Base-by-base conservation (phyloP, 2,329 filamentous ascomycete species). In the Coleophoma cylindrospora region DNA sequence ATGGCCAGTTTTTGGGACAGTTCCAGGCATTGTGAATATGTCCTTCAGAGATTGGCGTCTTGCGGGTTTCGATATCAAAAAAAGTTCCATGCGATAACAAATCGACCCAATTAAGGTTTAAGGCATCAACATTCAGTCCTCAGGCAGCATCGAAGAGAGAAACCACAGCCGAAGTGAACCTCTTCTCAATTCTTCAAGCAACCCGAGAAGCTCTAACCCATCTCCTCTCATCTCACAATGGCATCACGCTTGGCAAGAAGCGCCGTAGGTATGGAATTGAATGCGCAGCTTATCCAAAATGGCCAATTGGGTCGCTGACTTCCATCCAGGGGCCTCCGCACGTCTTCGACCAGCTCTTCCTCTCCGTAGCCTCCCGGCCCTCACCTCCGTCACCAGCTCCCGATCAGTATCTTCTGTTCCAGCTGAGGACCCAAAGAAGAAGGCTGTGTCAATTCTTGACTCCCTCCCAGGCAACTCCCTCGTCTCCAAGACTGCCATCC, bases 241-340 rank as follows among this genome's bases (percentile, higher is more conserved):
- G 92, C 92, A 81, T 96, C 90, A 76, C 90, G 91, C 81, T 83
- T 97, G 79, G 90, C 87, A 83, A 91, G 89, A 83, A 91, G 85
- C 82, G 90, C 91, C 77, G 79, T 92, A 77, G 89, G 92, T 97
- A 84, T 74, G 90, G 84, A 61, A 45, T 53, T 57, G 53, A 51
- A 40, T 40, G 32, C 45, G 40, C 43, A 19, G n/a, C 34, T 2
- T 34, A 54, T 27, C 40, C 34, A 47, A 46, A 50, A 17, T 33
- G 22, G 50, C 46, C 53, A 54, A 61, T 63, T 63, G 54, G 46
- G 48, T 54, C 58, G 51, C 53, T 67, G 66, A 65, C 64, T 70
- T 52, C 56, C 58, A 95, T 52, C 38, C 53, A 65, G 63, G 45
- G 40, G 91, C 90, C 83, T 91, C 91, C 77, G 84, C 88, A 77